Conservation (phyloP, 306 rosid genomes). For the Pachyrhizus erosus region DNA sequence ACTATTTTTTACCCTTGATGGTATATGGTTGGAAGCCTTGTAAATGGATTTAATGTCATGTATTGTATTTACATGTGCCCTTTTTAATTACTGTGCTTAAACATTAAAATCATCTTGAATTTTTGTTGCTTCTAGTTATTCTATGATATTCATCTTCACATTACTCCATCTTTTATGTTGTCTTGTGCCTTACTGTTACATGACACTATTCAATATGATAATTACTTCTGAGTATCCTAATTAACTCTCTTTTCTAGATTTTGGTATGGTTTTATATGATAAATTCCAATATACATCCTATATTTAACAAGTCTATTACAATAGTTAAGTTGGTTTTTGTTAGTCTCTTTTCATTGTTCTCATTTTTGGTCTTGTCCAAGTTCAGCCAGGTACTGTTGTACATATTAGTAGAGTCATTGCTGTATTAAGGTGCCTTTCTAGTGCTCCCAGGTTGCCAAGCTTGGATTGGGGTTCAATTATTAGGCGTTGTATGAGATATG, state of each 20-base stretch:
- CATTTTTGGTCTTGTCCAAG: conserved; percentile 37
- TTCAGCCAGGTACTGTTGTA: conserved; percentile 57
- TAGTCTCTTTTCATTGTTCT: conserved; percentile 37
- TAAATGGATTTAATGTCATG: neutral
- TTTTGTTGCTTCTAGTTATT: conserved; percentile 23
- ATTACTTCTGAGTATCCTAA: conserved; percentile 36
- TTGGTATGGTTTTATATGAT: conserved; percentile 47
- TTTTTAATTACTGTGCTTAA: neutral
- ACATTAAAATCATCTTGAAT: neutral
- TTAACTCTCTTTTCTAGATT: conserved; percentile 40
- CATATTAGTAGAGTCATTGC: conserved; percentile 55
- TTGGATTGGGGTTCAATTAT: conserved; percentile 87
- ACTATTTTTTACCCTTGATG: neutral
- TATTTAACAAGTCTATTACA: conserved; percentile 30
- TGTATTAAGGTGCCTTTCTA: conserved; percentile 81
- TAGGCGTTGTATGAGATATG: conserved; percentile 91
- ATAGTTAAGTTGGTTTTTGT: neutral
- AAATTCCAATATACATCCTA: conserved; percentile 33
- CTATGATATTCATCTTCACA: conserved; percentile 8
- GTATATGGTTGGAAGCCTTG: neutral
- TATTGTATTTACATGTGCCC: neutral
- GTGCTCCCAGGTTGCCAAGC: conserved; percentile 90
- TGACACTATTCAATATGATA: conserved; percentile 4
- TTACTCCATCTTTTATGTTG: conserved; percentile 5
- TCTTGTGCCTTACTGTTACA: conserved; percentile 3